A percentile compares a stretch with the other conserved stretches of the same genome.
Evolutionary conservation across 2,329 filamentous ascomycete species (phyloP).

Genomic region (Gnomoniopsis sp.): DNA sequence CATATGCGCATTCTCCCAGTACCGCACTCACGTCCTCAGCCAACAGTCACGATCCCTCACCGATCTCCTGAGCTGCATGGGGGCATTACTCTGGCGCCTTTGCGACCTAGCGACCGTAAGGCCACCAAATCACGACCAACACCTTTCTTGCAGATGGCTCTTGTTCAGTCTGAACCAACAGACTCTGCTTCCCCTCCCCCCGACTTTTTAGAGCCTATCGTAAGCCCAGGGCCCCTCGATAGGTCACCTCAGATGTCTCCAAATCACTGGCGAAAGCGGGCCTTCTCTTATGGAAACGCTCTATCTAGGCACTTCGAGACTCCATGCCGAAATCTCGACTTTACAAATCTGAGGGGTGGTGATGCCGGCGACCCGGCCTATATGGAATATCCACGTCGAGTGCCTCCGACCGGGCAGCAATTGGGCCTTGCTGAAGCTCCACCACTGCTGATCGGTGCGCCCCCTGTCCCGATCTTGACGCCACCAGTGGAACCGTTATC

Average conservation of each 20-base stretch:
- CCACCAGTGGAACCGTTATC: not conserved
- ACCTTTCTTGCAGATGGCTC: not conserved
- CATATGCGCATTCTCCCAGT: not conserved
- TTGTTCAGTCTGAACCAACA: not conserved
- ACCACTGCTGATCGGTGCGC: not conserved
- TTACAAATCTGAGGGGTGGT: not conserved
- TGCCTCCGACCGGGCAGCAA: not conserved
- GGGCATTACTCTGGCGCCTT: not conserved
- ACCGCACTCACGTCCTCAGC: not conserved
- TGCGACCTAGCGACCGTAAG: not conserved
- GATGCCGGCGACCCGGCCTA: not conserved
- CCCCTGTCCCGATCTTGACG: not conserved
- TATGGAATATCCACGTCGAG: not conserved
- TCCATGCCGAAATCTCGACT: constrained; percentile 12
- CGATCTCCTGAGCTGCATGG: not conserved
- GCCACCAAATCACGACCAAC: not conserved
- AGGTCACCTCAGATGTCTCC: constrained; percentile 16
- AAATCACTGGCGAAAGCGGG: constrained; percentile 9
- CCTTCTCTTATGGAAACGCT: constrained; percentile 2
- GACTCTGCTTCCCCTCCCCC: not conserved
- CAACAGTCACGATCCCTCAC: not conserved
- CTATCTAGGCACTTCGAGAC: constrained; percentile 1
- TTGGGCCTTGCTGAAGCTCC: constrained; percentile 3
- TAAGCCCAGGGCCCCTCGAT: constrained; percentile 12
- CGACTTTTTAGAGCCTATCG: constrained; percentile 10